Percentiles rank a stretch among this genome's conserved stretches.
Evolutionary conservation across 2,329 filamentous ascomycete species (phyloP).

Genomic region (Xylaria sp.): DNA sequence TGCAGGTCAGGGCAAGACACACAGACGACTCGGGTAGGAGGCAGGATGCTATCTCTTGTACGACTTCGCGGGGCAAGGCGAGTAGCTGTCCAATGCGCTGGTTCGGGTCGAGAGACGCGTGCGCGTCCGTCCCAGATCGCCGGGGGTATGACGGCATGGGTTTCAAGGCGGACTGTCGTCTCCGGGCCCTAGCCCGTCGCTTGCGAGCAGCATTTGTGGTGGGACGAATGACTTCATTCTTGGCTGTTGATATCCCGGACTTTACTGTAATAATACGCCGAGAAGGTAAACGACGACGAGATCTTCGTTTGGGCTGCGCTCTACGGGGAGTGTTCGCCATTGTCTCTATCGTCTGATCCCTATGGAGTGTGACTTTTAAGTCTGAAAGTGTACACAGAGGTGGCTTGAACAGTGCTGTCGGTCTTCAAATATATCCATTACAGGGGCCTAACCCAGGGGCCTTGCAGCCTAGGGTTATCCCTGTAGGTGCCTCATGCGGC

Average conservation of each 20-base stretch:
- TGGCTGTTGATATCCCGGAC: neutral
- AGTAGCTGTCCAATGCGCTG: neutral
- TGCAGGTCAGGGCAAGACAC: slow-evolving; percentile 3
- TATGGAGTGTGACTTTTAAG: too few relatives aligned
- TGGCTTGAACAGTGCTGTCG: too few relatives aligned
- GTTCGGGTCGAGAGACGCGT: neutral
- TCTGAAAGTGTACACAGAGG: too few relatives aligned
- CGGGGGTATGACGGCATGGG: neutral
- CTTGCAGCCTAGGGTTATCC: too few relatives aligned
- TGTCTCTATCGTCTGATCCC: too few relatives aligned
- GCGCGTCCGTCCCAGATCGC: neutral
- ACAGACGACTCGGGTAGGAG: neutral
- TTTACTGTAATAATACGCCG: too few relatives aligned
- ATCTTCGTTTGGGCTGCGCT: neutral
- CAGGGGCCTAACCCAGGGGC: too few relatives aligned
- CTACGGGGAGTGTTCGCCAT: too few relatives aligned
- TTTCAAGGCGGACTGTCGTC: neutral
- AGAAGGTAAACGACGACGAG: neutral
- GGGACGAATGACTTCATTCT: neutral
- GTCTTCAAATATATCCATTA: too few relatives aligned
- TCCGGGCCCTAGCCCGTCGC: neutral
- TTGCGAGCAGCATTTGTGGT: neutral
- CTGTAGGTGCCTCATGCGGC: too few relatives aligned
- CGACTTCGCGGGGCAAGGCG: neutral
- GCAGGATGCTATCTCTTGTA: neutral